phyloP scores from a whole-genome alignment of 306 rosid species.

The Sicyos edulis region DNA sequence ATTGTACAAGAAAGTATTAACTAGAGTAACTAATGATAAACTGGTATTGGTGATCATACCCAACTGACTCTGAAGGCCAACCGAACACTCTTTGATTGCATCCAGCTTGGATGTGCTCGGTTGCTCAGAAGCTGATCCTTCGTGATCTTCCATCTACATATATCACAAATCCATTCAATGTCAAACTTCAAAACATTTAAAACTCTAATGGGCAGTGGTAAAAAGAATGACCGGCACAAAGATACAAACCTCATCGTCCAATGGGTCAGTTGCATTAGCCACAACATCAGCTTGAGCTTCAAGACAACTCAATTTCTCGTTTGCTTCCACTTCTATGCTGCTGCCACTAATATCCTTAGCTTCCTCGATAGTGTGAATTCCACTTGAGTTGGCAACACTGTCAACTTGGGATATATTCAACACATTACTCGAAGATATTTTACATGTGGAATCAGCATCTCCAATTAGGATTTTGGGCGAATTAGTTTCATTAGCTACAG shows the following conservation, averaged over 20 bases:
- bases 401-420: slow-evolving; percentile 26
- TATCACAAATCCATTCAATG: slow-evolving; percentile 22
- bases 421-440: slow-evolving; percentile 22
- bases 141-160: slow-evolving; percentile 46
- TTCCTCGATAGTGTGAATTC: slow-evolving; percentile 30
- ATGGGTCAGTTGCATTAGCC: slow-evolving; percentile 27
- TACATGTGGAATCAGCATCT: slow-evolving; percentile 18
- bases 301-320: slow-evolving; percentile 25
- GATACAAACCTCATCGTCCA: slow-evolving; percentile 26
- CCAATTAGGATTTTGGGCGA: slow-evolving; percentile 25
- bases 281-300: slow-evolving; percentile 22
- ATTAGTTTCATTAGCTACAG: slow-evolving; percentile 24
- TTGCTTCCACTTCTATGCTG: slow-evolving; percentile 22
- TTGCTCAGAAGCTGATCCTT: slow-evolving; percentile 28
- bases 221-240: slow-evolving; percentile 1
- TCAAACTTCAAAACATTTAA: slow-evolving; percentile 20
- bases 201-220: slow-evolving; percentile 4
- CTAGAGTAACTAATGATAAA: slow-evolving; percentile 17
- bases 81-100: slow-evolving; percentile 19
- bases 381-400: slow-evolving; percentile 28
- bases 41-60: slow-evolving; percentile 33
- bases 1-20: slow-evolving; percentile 14
- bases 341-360: slow-evolving; percentile 27
- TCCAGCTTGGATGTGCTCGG: slow-evolving; percentile 26
- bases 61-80: slow-evolving; percentile 23